Percentiles rank a stretch among this genome's conserved stretches.
These are phyloP conservation scores for Cladobotryum mycophilum DNA, from an alignment of 2,329 filamentous ascomycete genomes.

Conservation along the genomic window DNA sequence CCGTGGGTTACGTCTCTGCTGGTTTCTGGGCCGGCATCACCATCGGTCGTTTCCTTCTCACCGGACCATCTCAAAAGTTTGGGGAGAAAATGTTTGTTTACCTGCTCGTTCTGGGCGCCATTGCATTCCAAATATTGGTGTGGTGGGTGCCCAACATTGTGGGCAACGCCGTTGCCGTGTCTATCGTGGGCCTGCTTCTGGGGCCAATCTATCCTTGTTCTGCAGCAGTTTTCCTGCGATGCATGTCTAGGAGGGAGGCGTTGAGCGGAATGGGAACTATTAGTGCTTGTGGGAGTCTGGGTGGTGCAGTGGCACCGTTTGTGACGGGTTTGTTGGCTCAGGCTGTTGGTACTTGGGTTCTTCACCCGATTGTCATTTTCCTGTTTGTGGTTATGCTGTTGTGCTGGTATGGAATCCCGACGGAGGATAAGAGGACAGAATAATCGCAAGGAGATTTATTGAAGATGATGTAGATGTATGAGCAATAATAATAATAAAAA, in stretches of 20 bases:
- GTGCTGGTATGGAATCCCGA: constrained; percentile 58
- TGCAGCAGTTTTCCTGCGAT: constrained; percentile 54
- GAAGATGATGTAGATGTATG: not conserved
- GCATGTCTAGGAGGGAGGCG: constrained; percentile 53
- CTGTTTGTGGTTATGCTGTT: constrained; percentile 59
- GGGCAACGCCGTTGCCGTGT: constrained; percentile 59
- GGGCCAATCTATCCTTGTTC: constrained; percentile 77
- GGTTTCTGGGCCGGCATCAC: constrained; percentile 70
- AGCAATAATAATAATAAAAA: not conserved
- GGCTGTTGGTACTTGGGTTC: constrained; percentile 54
- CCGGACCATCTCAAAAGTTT: constrained; percentile 56
- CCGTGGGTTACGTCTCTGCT: constrained; percentile 74
- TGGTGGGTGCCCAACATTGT: constrained; percentile 75
- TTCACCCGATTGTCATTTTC: constrained; percentile 61
- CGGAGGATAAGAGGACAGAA: constrained; percentile 52
- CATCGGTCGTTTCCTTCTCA: constrained; percentile 65
- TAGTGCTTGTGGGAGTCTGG: constrained; percentile 61
- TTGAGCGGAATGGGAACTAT: constrained; percentile 62
- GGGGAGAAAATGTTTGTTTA: constrained; percentile 68
- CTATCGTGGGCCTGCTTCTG: constrained; percentile 66
- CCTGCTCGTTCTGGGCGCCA: constrained; percentile 52
- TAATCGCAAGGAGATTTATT: constrained; percentile 24
- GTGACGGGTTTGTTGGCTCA: constrained; percentile 59
- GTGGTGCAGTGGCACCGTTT: constrained; percentile 62
- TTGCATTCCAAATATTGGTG: constrained; percentile 66